Base-by-base conservation (phyloP, 2,329 filamentous ascomycete genomes). In the Cryphonectria radicalis region DNA sequence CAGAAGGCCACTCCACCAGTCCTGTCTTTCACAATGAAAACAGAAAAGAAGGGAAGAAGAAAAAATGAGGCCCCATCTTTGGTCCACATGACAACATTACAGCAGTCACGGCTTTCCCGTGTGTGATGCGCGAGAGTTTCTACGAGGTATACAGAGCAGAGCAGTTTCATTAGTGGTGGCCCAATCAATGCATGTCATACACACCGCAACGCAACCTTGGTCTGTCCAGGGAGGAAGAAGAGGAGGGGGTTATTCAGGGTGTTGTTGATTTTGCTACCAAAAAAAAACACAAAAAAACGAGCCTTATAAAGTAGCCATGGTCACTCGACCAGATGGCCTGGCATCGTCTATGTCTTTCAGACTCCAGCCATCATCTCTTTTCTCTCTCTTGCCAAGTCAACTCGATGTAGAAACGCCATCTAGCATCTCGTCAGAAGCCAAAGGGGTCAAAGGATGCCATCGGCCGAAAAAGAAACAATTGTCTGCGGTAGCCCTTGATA, bases 321-420 rank as follows among this genome's bases (percentile, higher is more conserved):
- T 73, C 73, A 74, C 73, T 74, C 73, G 73, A 73, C 72, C 72
- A 72, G 63, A 66, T 72, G 70, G 70, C 63, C 66, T 65, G 66
- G 63, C 67, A 67, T 72, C 67, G 65, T 63, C 67, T 63, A 69
- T 68, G 40, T 68, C 64, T 72, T 53, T 42, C 57, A 53, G 64
- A 32, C 64, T 68, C 60, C 60, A 65, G 42, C 67, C 70, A 63
- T n/a, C 50, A 37, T 46, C 43, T 43, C 35, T 37, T 40, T 63
- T 40, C 22, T 40, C 55, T 40, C 40, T 46, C 66, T 60, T 43
- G n/a, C 35, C 63, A 66, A 69, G 63, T 37, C 67, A 57, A 66
- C 59, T 42, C 46, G 72, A 70, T 69, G 66, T 35, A 57, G 70
- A 55, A 53, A 53, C n/a, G 60, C 53, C 14, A 25, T 71, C 22